These are phyloP conservation scores for Tylopilus sp. DNA, from an alignment of 768 basidiomycete species.

Conservation along the genomic window DNA sequence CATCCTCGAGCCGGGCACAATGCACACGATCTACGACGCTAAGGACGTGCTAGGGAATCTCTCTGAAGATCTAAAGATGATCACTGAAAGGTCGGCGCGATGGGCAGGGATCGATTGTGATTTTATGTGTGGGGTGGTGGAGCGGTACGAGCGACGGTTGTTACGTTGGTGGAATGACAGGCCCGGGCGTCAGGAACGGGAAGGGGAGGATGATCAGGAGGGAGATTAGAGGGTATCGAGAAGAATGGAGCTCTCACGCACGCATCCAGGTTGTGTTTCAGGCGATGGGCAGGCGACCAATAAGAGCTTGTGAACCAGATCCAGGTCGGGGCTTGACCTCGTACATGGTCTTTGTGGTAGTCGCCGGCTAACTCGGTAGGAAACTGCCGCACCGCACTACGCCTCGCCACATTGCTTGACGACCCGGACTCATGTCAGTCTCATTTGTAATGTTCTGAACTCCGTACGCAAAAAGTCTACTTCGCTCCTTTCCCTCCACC, in stretches of 20 bases:
- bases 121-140: slow-evolving; percentile 54
- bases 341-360: slow-evolving; percentile 4
- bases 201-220: background rate
- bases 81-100: slow-evolving; percentile 49
- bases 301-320: background rate
- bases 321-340: slow-evolving; percentile 4
- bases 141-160: slow-evolving; percentile 64
- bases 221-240: slow-evolving; percentile 16
- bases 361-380: slow-evolving; percentile 20
- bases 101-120: slow-evolving; percentile 56
- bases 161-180: slow-evolving; percentile 44
- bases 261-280: background rate
- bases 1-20: slow-evolving; percentile 51
- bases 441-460: slow-evolving; percentile 37
- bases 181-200: slow-evolving; percentile 19
- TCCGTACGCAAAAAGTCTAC: slow-evolving; percentile 7
- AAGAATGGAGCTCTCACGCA: background rate
- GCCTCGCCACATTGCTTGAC: background rate
- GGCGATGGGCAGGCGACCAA: background rate
- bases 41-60: slow-evolving; percentile 63
- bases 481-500: slow-evolving; percentile 22
- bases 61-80: slow-evolving; percentile 44
- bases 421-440: slow-evolving; percentile 18
- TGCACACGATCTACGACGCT: slow-evolving; percentile 61
- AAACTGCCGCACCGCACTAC: slow-evolving; percentile 11